Evolutionary conservation across 768 basidiomycete genomes (phyloP).

Genomic region (Coprinopsis cinerea): DNA sequence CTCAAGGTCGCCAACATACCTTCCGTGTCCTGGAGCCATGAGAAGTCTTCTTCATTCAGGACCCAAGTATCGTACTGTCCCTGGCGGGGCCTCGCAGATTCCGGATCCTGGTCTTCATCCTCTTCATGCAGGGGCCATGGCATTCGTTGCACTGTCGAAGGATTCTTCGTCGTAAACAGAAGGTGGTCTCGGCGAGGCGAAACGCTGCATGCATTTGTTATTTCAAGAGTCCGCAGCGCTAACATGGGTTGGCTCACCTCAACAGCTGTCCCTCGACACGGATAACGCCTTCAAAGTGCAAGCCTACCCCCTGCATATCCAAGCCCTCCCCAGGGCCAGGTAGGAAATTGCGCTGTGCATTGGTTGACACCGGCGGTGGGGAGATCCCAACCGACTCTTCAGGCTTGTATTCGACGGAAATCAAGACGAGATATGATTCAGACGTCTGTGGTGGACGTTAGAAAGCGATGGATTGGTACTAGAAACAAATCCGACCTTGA

Average conservation of each 20-base stretch:
- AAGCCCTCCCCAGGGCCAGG: conserved; percentile 78
- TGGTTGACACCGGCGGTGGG: conserved; percentile 44
- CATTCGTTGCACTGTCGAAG: conserved; percentile 75
- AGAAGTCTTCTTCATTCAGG: conserved; percentile 56
- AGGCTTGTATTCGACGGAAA: conserved; percentile 55
- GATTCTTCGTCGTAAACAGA: conserved; percentile 67
- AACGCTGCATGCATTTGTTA: conserved; percentile 40
- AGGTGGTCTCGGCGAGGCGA: conserved; percentile 69
- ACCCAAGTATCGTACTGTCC: conserved; percentile 67
- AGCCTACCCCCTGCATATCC: conserved; percentile 57
- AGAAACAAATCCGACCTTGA: conserved; percentile 50
- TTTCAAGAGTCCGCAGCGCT: not conserved
- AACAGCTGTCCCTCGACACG: conserved; percentile 69
- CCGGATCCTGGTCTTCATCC: conserved; percentile 24
- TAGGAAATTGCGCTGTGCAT: conserved; percentile 62
- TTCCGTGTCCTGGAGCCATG: conserved; percentile 71
- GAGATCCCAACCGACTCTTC: conserved; percentile 52
- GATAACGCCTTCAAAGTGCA: conserved; percentile 79
- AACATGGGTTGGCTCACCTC: conserved; percentile 38
- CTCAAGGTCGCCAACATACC: conserved; percentile 35
- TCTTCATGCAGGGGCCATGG: conserved; percentile 67
- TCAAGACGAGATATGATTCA: conserved; percentile 71
- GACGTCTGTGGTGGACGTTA: conserved; percentile 51
- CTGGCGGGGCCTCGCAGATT: conserved; percentile 9
- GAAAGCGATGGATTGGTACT: not conserved